A percentile compares a stretch with the other conserved stretches of the same genome.
Evolutionary conservation across 2,329 filamentous ascomycete genomes (phyloP).

Genomic region (Phyllosticta citriasiana): DNA sequence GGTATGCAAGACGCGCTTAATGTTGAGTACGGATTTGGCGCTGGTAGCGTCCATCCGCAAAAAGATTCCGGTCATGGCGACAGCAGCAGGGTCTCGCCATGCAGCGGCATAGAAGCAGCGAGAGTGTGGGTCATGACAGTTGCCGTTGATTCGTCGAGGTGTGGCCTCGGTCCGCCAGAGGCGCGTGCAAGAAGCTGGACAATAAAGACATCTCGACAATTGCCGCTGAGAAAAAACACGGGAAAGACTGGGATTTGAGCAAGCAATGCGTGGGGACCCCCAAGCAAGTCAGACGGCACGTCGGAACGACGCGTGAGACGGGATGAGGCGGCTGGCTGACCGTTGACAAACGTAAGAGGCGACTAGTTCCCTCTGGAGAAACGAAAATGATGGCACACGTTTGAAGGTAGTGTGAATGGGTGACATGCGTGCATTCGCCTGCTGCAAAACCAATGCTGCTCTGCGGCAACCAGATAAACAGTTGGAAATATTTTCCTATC

Average conservation of each 20-base stretch:
- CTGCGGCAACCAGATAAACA: too few relatives aligned
- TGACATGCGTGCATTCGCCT: too few relatives aligned
- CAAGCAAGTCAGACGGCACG: background rate
- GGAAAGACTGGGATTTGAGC: too few relatives aligned
- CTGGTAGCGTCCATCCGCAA: background rate
- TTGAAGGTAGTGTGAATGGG: background rate
- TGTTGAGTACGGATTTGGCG: background rate
- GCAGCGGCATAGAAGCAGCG: too few relatives aligned
- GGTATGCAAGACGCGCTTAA: background rate
- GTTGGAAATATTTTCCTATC: too few relatives aligned
- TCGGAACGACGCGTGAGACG: conserved; percentile 18
- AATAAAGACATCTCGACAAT: too few relatives aligned
- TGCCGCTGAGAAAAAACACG: too few relatives aligned
- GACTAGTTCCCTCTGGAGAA: background rate
- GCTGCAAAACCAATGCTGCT: background rate
- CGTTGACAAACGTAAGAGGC: conserved; percentile 16
- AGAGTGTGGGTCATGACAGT: too few relatives aligned
- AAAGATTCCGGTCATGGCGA: background rate
- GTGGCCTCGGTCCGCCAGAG: too few relatives aligned
- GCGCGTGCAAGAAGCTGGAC: too few relatives aligned
- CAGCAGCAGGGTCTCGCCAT: background rate
- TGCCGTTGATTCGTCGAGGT: too few relatives aligned
- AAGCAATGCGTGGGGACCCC: too few relatives aligned
- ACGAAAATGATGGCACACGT: background rate
- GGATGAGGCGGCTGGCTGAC: conserved; percentile 22